Base-by-base conservation (phyloP, 2,329 filamentous ascomycete species). In the Botrytis tulipae region DNA sequence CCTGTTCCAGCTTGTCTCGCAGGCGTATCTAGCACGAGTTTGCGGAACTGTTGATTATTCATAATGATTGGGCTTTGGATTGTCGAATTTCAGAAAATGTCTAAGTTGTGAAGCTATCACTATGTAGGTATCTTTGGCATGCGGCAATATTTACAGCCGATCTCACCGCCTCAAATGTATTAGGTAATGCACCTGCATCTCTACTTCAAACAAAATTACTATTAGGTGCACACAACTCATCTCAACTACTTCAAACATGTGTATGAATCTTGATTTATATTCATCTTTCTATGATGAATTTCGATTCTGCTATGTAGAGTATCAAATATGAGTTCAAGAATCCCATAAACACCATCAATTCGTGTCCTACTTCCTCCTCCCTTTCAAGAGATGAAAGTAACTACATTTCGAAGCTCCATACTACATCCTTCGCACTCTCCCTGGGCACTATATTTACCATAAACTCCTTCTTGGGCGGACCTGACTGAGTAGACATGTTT, bases 11-110 rank as follows among this genome's bases (percentile, higher is more conserved):
- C 77, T 74, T 84, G 76, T 57, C 81, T 77, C 12, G 83, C 81
- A 3, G 86, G 82, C 5, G 84, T 87, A 76, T 88, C 84, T 82
- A 90, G 85, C 35, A 97, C 83, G 10, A 98, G 87, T 76, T 92
- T 92, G 72, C 96, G 92, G 80, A 99, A 99, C 79, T 98, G 93
- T 61, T 94, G 90, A 86, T 98, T 98, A 82, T 98, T 97, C 96
- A 99, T 98, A 25, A 22, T 75, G 63, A 60, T 54, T 51, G n/a
- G 66, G 18, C 22, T 42, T 44, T 65, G n/a, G 29, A 29, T 42
- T 68, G 10, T 3, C 29, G n/a, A 32, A n/a, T 42, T 22, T 5
- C 7, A 57, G 10, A 9, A 16, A 57, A 40, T 51, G 32, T 4
- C 40, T 4, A 29, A 32, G n/a, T 63, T 9, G 29, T 46, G n/a